These are phyloP conservation scores for Kingdonia uniflora DNA, from an alignment of 164 flowering plant species.

Conservation along the genomic window DNA sequence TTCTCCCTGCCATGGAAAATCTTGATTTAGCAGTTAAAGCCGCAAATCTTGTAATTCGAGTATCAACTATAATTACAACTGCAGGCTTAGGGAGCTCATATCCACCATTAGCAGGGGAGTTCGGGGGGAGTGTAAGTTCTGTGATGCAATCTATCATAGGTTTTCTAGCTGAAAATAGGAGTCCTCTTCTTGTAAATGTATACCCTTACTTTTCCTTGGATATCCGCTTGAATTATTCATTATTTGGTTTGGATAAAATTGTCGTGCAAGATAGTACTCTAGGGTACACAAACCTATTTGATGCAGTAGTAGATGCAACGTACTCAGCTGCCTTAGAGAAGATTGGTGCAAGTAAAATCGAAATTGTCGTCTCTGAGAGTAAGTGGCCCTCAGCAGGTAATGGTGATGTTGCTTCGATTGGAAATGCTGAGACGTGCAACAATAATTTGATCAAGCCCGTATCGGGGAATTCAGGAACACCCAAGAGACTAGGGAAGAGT, in stretches of 20 bases:
- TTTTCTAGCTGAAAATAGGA: not conserved
- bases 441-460: constrained; percentile 1
- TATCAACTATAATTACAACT: constrained; percentile 6
- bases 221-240: not conserved
- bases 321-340: constrained; percentile 10
- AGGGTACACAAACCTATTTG: constrained; percentile 6
- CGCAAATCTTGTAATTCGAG: constrained; percentile 14
- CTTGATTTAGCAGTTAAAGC: too few relatives aligned
- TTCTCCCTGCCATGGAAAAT: too few relatives aligned
- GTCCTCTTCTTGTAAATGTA: constrained; percentile 9
- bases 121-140: not conserved
- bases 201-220: constrained; percentile 7
- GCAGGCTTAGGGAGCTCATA: constrained; percentile 5
- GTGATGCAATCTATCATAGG: constrained; percentile 2
- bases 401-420: constrained; percentile 3
- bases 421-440: not conserved
- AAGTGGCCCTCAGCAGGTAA: constrained; percentile 11
- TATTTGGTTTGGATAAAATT: not conserved
- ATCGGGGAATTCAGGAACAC: constrained; percentile 1
- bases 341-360: not conserved
- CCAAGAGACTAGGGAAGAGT: constrained; percentile 1
- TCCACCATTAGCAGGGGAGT: constrained; percentile 13
- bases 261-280: not conserved
- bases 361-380: constrained; percentile 4
- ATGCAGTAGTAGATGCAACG: constrained; percentile 4